These are phyloP conservation scores for Pelargonium nanum DNA, from an alignment of 345 rosid genomes.

Conservation along the genomic window DNA sequence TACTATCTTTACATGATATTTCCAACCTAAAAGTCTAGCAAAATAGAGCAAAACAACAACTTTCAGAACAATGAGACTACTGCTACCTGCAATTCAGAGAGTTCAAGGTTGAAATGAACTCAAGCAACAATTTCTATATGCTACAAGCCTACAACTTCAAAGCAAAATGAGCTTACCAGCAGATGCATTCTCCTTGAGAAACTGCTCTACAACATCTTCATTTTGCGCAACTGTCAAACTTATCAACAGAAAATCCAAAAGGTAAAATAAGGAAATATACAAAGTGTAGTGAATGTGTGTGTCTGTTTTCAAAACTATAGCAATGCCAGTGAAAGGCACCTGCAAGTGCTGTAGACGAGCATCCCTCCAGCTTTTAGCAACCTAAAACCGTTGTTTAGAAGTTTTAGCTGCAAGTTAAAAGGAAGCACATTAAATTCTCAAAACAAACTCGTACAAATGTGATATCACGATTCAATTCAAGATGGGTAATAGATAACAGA, in stretches of 20 bases:
- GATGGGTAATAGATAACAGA: too few relatives aligned
- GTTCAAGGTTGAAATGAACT: background rate
- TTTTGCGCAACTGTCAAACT: conserved; percentile 90
- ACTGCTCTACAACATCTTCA: conserved; percentile 70
- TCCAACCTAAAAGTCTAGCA: too few relatives aligned
- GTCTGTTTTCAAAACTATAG: background rate
- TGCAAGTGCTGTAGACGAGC: conserved; percentile 93
- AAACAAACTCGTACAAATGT: background rate
- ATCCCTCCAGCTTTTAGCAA: conserved; percentile 70
- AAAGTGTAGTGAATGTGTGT: background rate
- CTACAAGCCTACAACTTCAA: background rate
- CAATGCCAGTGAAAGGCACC: conserved; percentile 25
- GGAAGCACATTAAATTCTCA: background rate
- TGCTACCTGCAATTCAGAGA: too few relatives aligned
- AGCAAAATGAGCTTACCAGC: conserved; percentile 43
- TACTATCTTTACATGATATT: background rate
- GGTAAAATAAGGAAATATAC: background rate
- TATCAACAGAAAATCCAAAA: conserved; percentile 10
- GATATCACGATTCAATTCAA: background rate
- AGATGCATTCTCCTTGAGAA: conserved; percentile 49
- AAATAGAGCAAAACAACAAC: too few relatives aligned
- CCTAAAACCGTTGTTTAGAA: conserved; percentile 72
- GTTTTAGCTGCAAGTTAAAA: conserved; percentile 48
- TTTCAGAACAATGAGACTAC: too few relatives aligned
- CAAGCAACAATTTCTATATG: background rate